Evolutionary conservation across 805 yeast genomes (phyloP), one percentile per base, ranked within the genome.

Genomic region (Starmera dryadoides): DNA sequence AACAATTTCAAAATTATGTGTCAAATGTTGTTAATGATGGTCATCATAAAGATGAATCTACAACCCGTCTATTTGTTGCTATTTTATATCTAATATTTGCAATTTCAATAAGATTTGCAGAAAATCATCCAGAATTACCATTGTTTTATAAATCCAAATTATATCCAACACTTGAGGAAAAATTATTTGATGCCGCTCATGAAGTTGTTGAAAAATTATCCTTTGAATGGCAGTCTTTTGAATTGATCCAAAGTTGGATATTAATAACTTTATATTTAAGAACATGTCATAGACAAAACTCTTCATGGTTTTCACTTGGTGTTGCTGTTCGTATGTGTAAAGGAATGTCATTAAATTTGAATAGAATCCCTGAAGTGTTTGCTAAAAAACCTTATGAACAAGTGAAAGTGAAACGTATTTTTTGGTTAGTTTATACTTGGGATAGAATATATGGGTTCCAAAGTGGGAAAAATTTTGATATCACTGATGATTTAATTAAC

Each of bases 391-490:
- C 42, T 14, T 64, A 45, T 50, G 80, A 75, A 44, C 51, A 47
- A 16, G 41, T 65, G 11, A 77, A 77, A 48, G 68, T 75, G 1
- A 62, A 62, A 46, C 60, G 81, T 36, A 66, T 77, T 1, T 79
- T 73, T 50, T 77, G 80, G 77, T 45, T 68, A 17, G 73, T 71
- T 6, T 79, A 69, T 47, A 65, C 74, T 1, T 60, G 73, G 59
- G 86, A 79, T 47, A 62, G 77, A 42, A 42, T 76, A 14, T 53
- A 75, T 42, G 75, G 74, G 5, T 56, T 76, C 32, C 81, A 75
- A 42, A 63, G 67, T 30, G 84, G 82, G 1, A 57, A 76, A 34
- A 58, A 62, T 35, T 60, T 46, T 58, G 52, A 62, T 59, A 23
- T 55, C 60, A 44, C 52, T 15, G 69, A 63, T 18, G 55, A 53